Base-by-base conservation (phyloP, 1,284 basidiomycete genomes). In the Cutaneotrichosporon sp. region DNA sequence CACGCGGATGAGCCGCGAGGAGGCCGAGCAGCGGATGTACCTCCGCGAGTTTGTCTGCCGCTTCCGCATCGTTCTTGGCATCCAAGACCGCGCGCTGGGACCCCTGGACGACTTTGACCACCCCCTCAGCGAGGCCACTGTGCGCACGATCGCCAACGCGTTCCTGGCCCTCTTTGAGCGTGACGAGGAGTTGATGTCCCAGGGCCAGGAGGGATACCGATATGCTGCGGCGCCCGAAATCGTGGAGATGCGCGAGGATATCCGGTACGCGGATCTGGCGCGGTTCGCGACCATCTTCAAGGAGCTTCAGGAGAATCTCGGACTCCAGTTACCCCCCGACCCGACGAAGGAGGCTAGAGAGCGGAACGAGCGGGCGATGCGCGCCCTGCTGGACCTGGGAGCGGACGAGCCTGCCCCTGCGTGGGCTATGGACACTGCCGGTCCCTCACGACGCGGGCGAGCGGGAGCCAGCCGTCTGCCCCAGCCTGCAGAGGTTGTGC, bases 51-150 rank as follows among this genome's bases (percentile, higher is more conserved):
- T 64, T 35, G 50, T 71, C 14, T 53, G 61, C 38, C 63, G 70
- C 2, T 72, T 72, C 51, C 47, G 64, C 35, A 26, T 32, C 2
- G 38, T 65, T 4, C 49, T 72, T n/a, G 51, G 51, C 10, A 42
- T 72, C 7, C 65, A 67, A 1, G 70, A 71, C 31, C 55, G 70
- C 44, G 55, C 60, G 7, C 55, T 72, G 8, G 47, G 52, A n/a
- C 51, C 61, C 1, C 46, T 72, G 43, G 70, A 72, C 53, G 69
- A 72, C 54, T 71, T 72, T 51, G 70, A 72, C 55, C 57, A 68
- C 26, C 63, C 69, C 3, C 47, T 71, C 5, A 64, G 61, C 22
- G 70, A 72, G 49, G 61, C 67, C 3, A 66, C 57, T 19, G 68
- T 71, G 5, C 53, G 68, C 24, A 25, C 62, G 19, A 55, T 70